Conservation (phyloP, 306 rosid species). For the Vicia villosa region DNA sequence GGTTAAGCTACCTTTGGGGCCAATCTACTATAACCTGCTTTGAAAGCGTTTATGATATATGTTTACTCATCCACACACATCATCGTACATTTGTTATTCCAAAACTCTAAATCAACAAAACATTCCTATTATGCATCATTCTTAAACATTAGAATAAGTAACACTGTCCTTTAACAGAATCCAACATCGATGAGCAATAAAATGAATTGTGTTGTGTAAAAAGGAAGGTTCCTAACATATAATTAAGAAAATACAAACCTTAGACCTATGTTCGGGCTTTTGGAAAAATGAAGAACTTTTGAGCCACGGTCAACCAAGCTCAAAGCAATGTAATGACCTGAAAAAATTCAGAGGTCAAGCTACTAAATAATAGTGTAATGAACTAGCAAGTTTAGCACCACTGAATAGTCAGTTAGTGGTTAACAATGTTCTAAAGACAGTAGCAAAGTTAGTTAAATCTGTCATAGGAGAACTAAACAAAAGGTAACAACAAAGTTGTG, state of each 20-base stretch:
- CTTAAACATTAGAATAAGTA: not conserved
- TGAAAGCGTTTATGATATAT: conserved; percentile 2
- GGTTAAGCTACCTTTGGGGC: conserved; percentile 6
- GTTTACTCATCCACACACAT: conserved; percentile 2
- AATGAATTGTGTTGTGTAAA: not conserved
- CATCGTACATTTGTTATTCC: conserved; percentile 3
- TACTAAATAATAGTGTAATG: not conserved
- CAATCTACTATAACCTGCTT: not conserved
- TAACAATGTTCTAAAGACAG: not conserved
- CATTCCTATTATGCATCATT: conserved; percentile 6
- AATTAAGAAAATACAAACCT: conserved; percentile 55
- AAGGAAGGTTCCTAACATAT: not conserved
- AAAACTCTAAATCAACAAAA: conserved; percentile 1
- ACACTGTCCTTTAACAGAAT: conserved; percentile 8
- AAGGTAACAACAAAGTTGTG: not conserved
- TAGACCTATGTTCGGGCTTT: conserved; percentile 69
- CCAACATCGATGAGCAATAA: not conserved
- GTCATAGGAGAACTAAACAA: not conserved
- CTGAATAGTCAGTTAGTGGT: not conserved
- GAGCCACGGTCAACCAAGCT: conserved; percentile 97
- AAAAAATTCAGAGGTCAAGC: conserved; percentile 34
- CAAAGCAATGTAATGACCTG: conserved; percentile 89
- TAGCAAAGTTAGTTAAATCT: not conserved
- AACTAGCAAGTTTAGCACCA: not conserved
- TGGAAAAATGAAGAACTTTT: conserved; percentile 57